Evolutionary conservation across 1,284 basidiomycete species (phyloP).

Genomic region (Malassezia arunalokei): DNA sequence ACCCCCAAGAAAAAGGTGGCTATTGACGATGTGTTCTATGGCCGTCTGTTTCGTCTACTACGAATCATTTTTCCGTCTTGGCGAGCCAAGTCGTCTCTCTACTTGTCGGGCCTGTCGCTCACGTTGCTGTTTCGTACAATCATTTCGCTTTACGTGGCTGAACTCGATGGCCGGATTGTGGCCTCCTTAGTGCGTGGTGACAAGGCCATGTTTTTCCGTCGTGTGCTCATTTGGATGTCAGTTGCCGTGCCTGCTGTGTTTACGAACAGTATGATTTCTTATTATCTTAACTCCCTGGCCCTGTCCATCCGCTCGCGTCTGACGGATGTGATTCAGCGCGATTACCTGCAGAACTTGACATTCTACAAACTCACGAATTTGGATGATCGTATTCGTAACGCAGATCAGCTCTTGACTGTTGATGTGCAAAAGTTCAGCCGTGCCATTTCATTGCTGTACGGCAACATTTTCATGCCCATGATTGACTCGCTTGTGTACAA

Average conservation of each 20-base stretch:
- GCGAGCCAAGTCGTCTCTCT: conserved; percentile 69
- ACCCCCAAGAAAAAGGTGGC: conserved; percentile 44
- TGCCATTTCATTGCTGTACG: conserved; percentile 81
- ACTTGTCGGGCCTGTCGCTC: conserved; percentile 74
- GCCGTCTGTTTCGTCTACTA: conserved; percentile 63
- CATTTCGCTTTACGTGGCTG: conserved; percentile 86
- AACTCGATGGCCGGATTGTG: conserved; percentile 80
- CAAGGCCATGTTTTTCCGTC: conserved; percentile 64
- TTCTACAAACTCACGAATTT: conserved; percentile 80
- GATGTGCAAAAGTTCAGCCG: conserved; percentile 88
- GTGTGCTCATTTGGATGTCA: conserved; percentile 77
- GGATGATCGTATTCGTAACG: conserved; percentile 80
- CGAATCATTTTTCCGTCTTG: conserved; percentile 78
- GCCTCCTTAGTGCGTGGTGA: conserved; percentile 83
- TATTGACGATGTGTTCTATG: conserved; percentile 82
- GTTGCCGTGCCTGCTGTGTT: conserved; percentile 74
- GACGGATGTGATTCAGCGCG: conserved; percentile 67
- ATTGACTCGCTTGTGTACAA: conserved; percentile 89
- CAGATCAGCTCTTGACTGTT: conserved; percentile 93
- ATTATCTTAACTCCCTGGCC: conserved; percentile 82
- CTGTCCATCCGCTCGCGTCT: conserved; percentile 81
- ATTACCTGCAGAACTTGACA: conserved; percentile 66
- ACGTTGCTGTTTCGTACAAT: conserved; percentile 78
- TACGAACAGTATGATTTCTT: conserved; percentile 84
- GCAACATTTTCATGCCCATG: conserved; percentile 58